Conservation (phyloP, 352 stramenopile species). For the Globisporangium mamillatum region DNA sequence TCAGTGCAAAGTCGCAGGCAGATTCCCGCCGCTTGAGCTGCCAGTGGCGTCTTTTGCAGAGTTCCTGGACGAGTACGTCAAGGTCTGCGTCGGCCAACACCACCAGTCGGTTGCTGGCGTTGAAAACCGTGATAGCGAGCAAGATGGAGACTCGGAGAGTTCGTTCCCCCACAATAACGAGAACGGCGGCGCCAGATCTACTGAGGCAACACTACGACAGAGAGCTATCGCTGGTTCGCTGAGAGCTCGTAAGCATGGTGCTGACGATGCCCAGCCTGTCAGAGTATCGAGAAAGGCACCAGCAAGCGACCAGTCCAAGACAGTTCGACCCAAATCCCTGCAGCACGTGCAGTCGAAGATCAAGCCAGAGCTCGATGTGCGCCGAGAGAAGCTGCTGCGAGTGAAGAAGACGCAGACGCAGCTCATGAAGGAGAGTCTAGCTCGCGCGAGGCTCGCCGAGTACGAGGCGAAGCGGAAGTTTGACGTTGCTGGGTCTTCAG, state of each 20-base stretch:
- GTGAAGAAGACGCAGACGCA: slow-evolving; percentile 80
- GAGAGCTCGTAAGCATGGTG: background rate
- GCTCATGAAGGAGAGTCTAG: slow-evolving; percentile 65
- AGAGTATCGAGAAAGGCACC: background rate
- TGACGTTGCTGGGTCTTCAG: slow-evolving; percentile 7
- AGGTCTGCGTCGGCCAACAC: slow-evolving; percentile 31
- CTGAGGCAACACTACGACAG: background rate
- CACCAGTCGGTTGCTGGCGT: slow-evolving; percentile 1
- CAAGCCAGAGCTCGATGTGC: slow-evolving; percentile 50
- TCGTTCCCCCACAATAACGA: background rate
- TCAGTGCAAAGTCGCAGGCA: slow-evolving; percentile 34
- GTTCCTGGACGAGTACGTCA: slow-evolving; percentile 58
- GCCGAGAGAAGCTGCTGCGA: slow-evolving; percentile 57
- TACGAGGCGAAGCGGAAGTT: slow-evolving; percentile 44
- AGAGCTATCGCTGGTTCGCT: background rate
- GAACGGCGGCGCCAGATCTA: background rate
- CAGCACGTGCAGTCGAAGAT: slow-evolving; percentile 60
- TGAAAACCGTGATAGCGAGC: background rate
- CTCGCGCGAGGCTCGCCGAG: slow-evolving; percentile 49
- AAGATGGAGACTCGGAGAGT: slow-evolving; percentile 4
- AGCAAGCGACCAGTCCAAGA: background rate
- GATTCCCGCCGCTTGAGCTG: slow-evolving; percentile 32
- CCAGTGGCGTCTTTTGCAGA: slow-evolving; percentile 50
- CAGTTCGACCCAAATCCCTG: slow-evolving; percentile 17
- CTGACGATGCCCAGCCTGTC: background rate